Percentiles rank a stretch among this genome's conserved stretches.
phyloP scores from a whole-genome alignment of 345 rosid species.

The Lepidium africanum region DNA sequence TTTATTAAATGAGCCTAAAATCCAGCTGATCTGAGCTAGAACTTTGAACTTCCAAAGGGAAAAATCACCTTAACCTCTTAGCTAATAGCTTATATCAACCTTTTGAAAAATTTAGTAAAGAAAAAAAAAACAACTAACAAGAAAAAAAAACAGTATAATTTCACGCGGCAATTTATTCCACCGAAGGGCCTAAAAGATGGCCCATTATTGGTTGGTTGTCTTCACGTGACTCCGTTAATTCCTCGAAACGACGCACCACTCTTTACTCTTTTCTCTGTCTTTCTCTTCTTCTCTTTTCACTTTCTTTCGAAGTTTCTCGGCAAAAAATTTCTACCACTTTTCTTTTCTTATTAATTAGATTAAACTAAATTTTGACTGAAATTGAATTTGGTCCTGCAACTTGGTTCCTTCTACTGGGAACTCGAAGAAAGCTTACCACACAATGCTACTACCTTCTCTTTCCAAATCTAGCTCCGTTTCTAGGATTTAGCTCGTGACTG shows the following conservation, averaged over 20 bases:
- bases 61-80: no score
- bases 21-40: no score
- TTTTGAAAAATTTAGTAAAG: no score
- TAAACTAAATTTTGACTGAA: background rate
- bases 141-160: background rate
- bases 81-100: no score
- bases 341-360: background rate
- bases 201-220: background rate
- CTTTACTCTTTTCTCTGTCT: background rate
- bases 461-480: conserved; percentile 6
- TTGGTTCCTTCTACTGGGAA: no score
- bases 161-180: background rate
- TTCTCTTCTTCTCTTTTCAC: background rate
- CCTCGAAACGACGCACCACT: background rate
- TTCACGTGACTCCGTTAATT: conserved; percentile 6
- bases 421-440: background rate
- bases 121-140: no score
- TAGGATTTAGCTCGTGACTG: background rate
- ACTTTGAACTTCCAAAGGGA: no score
- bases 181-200: background rate
- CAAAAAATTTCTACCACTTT: background rate
- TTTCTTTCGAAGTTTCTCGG: background rate
- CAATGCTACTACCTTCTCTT: background rate
- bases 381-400: background rate
- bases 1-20: no score